Evolutionary conservation across 164 flowering plant species (phyloP), one percentile per base, ranked within the genome.

Genomic region (Berberis vulgaris): DNA sequence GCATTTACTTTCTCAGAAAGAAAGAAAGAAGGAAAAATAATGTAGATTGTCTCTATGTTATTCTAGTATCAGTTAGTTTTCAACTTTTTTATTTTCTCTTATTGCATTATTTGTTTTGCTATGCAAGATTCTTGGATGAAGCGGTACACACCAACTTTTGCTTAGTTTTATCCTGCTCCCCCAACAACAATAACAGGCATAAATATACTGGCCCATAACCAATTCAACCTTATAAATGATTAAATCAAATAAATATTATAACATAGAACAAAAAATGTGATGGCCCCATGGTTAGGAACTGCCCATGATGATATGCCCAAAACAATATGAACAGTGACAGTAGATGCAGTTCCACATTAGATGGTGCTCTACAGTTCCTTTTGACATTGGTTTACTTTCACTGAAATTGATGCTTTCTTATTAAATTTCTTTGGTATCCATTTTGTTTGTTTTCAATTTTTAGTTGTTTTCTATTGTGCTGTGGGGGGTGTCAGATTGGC

Each of bases 401-500:
- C 79, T 76, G 79, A 72, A 76, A 65, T 63, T 65, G 26, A 63
- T 75, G 78, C 57, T 70, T 49, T 49, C 67, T 38, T 38, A 56
- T 62, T 65, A 38, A 46, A 54, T 44, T 60, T 54, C 54, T 54
- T 54, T 26, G 10, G 60, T 45, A 60, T 11, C 68, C 61, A 63
- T 47, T 56, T 12, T 45, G 26, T 43, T 67, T 59, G 58, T 52
- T 43, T n/a, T 10, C 26, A 26, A 26, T 26, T 26, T 46, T 41
- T 52, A n/a, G 41, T 46, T 40, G 55, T 55, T 43, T 38, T 43
- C 7, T 60, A 43, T 57, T 53, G 67, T 63, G 76, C 72, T 72
- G 74, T 72, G 81, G 78, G 81, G 78, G 73, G 71, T 82, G 83
- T 78, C 83, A 79, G 81, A 57, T 71, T 76, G 73, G 81, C 81